phyloP scores from a whole-genome alignment of 2,329 filamentous ascomycete species.

The Fusarium sp. region DNA sequence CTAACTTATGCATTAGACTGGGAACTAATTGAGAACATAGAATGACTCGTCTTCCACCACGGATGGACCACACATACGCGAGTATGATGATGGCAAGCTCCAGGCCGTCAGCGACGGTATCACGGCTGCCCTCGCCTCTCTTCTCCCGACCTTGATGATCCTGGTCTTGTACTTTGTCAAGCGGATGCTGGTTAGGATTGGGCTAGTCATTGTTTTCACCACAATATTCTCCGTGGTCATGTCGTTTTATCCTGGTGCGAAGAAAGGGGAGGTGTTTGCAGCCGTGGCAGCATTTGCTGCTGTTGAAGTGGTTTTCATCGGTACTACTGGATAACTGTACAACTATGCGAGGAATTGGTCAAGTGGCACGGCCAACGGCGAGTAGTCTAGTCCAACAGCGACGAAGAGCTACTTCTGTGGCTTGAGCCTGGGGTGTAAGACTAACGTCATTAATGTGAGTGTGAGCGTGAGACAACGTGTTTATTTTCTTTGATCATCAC shows the following conservation, averaged over 20 bases:
- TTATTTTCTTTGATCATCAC: too few relatives aligned
- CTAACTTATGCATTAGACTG: too few relatives aligned
- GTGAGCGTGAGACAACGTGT: too few relatives aligned
- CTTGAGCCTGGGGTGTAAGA: not conserved
- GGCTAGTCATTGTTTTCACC: not conserved
- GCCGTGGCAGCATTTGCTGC: not conserved
- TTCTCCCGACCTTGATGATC: not conserved
- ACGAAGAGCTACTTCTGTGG: not conserved
- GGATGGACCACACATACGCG: not conserved
- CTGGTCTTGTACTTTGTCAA: not conserved
- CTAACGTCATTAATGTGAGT: not conserved
- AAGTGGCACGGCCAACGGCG: not conserved
- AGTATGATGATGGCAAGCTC: not conserved
- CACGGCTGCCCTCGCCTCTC: not conserved
- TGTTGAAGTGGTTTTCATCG: not conserved
- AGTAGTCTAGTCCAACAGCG: not conserved
- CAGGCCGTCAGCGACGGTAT: not conserved
- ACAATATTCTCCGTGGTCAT: not conserved
- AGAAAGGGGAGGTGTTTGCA: not conserved
- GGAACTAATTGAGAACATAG: not conserved
- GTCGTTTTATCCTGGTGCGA: not conserved
- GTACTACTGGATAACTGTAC: not conserved
- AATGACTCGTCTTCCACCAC: not conserved
- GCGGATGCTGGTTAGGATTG: not conserved
- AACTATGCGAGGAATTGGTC: not conserved